These are phyloP conservation scores for Petunia axillaris DNA, from an alignment of 257 asterid genomes.

Conservation along the genomic window DNA sequence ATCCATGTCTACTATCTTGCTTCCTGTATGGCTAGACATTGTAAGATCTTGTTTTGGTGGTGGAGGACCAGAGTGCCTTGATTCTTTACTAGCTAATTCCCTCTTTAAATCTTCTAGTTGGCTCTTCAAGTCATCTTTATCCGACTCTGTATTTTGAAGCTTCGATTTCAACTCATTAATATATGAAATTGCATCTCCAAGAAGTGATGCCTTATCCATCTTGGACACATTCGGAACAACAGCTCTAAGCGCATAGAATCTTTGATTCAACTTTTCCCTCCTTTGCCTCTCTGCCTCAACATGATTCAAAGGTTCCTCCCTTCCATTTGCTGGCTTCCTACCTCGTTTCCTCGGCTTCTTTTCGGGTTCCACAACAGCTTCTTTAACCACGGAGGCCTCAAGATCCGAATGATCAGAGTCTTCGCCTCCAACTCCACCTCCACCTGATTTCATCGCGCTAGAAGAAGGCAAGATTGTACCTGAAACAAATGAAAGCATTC, in stretches of 20 bases:
- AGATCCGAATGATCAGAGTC: slow-evolving; percentile 28
- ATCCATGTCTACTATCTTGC: slow-evolving; percentile 21
- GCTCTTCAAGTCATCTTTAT: slow-evolving; percentile 21
- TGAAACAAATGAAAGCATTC: slow-evolving; percentile 30
- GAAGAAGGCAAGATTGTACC: slow-evolving; percentile 19
- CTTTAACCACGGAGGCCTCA: slow-evolving; percentile 28
- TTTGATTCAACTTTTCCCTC: slow-evolving; percentile 31
- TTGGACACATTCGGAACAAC: slow-evolving; percentile 31
- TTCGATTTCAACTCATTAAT: slow-evolving; percentile 27
- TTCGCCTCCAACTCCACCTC: not conserved
- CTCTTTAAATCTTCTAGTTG: slow-evolving; percentile 15
- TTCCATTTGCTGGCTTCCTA: slow-evolving; percentile 29
- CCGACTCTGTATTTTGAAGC: slow-evolving; percentile 25
- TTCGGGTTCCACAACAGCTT: slow-evolving; percentile 21
- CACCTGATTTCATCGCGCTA: not conserved
- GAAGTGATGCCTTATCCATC: slow-evolving; percentile 32
- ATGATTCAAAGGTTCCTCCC: slow-evolving; percentile 32
- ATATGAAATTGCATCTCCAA: slow-evolving; percentile 29
- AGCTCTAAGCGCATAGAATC: slow-evolving; percentile 29
- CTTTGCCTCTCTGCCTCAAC: slow-evolving; percentile 35
- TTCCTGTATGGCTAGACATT: not conserved
- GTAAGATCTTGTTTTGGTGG: slow-evolving; percentile 18
- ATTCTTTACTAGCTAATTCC: slow-evolving; percentile 17
- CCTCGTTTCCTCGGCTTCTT: slow-evolving; percentile 29
- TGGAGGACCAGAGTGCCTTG: slow-evolving; percentile 17